Base-by-base conservation (phyloP, 345 rosid species). In the Erucastrum elatum region DNA sequence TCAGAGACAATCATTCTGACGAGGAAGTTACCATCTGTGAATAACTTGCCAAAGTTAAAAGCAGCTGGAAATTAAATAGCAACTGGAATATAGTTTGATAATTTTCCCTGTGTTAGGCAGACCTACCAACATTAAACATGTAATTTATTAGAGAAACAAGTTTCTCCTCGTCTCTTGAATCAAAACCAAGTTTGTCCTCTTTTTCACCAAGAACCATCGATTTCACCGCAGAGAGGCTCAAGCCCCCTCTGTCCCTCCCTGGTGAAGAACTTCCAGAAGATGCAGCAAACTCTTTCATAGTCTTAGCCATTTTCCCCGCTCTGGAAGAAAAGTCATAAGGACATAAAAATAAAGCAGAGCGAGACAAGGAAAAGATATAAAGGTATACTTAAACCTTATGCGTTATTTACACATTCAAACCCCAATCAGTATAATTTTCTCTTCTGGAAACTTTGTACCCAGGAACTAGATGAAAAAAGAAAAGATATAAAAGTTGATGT, bases 191-290 rank as follows among this genome's bases (percentile, higher is more conserved):
- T 63, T 88, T 92, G 64, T 89, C 96, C 74, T 91, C 99, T 83
- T 90, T 95, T 73, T 93, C 99, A 81, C 97, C 94, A 84, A 87
- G 90, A 77, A 95, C 96, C 68, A 95, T 84, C 16, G 92, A 92
- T 87, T 86, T 95, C 81, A 95, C 90, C 3, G 91, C 98, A 68
- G 93, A 91, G 71, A 95, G 89, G 82, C 91, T 90, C 86, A 93
- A 83, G 80, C 92, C 90, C 27, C 94, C 83, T 75, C 91, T 89
- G 76, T 95, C 98, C 88, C 78, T 85, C 55, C 80, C 82, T 15
- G 99, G 99, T 70, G 99, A 95, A 84, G 97, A 91, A 76, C 81
- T 83, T 73, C 90, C 90, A 49, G 88, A 85, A 26, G 94, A 86
- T 74, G 86, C 81, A 82, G 89, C 79, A 72, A 93, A 59, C 84